These are phyloP conservation scores for Neonectria magnoliae DNA, from an alignment of 2,329 filamentous ascomycete genomes.

Conservation along the genomic window DNA sequence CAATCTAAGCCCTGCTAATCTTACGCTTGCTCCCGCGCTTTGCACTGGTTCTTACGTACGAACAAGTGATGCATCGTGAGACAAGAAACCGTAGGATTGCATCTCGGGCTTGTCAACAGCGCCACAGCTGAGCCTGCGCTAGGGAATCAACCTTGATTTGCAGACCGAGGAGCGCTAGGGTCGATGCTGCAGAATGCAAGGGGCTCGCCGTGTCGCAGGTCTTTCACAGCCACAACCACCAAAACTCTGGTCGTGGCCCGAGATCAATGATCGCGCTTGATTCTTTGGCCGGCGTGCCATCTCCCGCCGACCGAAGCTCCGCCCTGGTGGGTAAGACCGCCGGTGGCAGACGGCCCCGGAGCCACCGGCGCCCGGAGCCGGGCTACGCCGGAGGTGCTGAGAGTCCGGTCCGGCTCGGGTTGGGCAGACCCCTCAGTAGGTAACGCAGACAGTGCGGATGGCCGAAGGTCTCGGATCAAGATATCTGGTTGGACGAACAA, in stretches of 20 bases:
- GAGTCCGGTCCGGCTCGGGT: background rate
- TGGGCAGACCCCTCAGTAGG: too few relatives aligned
- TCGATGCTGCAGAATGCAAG: background rate
- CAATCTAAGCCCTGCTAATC: background rate
- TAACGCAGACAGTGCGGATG: too few relatives aligned
- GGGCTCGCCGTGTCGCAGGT: background rate
- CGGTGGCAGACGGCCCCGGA: background rate
- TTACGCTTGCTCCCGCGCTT: background rate
- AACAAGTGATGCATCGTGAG: background rate
- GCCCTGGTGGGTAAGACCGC: background rate
- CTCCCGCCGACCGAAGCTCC: background rate
- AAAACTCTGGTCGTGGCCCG: background rate
- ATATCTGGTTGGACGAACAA: background rate
- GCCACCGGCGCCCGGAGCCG: background rate
- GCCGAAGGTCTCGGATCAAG: background rate
- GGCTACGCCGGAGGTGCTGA: background rate
- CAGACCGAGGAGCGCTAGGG: background rate
- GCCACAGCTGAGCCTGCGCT: background rate
- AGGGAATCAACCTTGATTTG: background rate
- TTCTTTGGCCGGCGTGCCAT: background rate
- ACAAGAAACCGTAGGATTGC: background rate
- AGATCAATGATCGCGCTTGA: too few relatives aligned
- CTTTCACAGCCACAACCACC: background rate
- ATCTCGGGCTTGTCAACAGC: background rate
- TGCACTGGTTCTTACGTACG: background rate